These are phyloP conservation scores for Linum lewisii DNA, from an alignment of 345 rosid species.

Conservation along the genomic window DNA sequence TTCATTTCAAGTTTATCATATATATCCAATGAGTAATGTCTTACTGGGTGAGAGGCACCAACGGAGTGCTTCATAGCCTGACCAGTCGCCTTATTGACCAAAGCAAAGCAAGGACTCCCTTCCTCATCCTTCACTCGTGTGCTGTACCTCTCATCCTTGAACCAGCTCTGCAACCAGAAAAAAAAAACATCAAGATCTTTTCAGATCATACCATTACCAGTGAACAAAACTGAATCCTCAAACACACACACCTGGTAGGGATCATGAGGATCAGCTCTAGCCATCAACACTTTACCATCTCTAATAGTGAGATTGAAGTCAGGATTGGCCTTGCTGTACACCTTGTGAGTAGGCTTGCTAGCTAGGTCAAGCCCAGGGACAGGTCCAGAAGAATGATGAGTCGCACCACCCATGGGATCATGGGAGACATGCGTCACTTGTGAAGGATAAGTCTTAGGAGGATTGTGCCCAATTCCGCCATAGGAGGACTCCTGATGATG, in stretches of 20 bases:
- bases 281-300: slow-evolving; percentile 55
- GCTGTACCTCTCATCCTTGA: slow-evolving; percentile 77
- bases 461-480: neutral
- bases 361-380: slow-evolving; percentile 29
- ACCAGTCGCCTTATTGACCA: slow-evolving; percentile 82
- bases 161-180: slow-evolving; percentile 51
- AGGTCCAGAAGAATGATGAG: slow-evolving; percentile 26
- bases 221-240: neutral
- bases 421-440: slow-evolving; percentile 42
- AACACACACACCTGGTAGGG: slow-evolving; percentile 39
- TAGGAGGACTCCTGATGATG: slow-evolving; percentile 12
- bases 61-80: slow-evolving; percentile 75
- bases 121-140: slow-evolving; percentile 73
- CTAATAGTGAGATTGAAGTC: slow-evolving; percentile 44
- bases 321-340: slow-evolving; percentile 57
- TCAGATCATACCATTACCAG: neutral
- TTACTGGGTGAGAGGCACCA: slow-evolving; percentile 80
- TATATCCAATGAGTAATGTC: neutral
- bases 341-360: slow-evolving; percentile 39
- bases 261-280: slow-evolving; percentile 44
- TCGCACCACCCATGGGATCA: slow-evolving; percentile 16
- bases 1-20: neutral
- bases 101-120: slow-evolving; percentile 66
- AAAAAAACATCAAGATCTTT: neutral
- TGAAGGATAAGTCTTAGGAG: slow-evolving; percentile 28